Conservation (phyloP, 139 green algal genomes). For the Parachlorella kessleri region DNA sequence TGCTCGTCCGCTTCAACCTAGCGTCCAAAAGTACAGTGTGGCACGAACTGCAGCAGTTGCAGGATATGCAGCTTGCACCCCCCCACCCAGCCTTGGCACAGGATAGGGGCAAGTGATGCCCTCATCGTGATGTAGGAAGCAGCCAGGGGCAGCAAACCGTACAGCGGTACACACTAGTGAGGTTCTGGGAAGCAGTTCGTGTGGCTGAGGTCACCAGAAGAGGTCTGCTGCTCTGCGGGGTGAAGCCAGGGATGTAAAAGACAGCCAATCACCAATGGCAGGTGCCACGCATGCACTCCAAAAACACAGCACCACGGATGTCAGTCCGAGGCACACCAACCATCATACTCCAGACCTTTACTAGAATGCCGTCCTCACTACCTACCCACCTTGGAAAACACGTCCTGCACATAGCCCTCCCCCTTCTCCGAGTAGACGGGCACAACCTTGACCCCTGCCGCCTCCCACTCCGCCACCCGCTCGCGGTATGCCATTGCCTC, state of each 20-base stretch:
- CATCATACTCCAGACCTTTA: no score
- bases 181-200: background rate
- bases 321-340: background rate
- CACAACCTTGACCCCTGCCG: constrained; percentile 65
- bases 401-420: constrained; percentile 79
- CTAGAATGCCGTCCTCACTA: background rate
- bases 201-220: no score
- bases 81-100: no score
- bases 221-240: constrained; percentile 2
- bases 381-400: constrained; percentile 52
- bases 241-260: background rate
- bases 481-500: constrained; percentile 47
- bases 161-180: no score
- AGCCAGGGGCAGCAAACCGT: no score
- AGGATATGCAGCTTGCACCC: no score
- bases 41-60: no score
- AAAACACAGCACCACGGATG: background rate
- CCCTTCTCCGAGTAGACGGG: constrained; percentile 54
- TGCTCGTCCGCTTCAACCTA: no score
- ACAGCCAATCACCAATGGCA: background rate
- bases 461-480: constrained; percentile 62
- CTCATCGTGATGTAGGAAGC: no score
- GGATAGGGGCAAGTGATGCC: no score
- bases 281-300: background rate
- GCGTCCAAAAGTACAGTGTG: no score